These are phyloP conservation scores for Zoysia japonica DNA, from an alignment of 176 grass and related monocot species.

Conservation along the genomic window DNA sequence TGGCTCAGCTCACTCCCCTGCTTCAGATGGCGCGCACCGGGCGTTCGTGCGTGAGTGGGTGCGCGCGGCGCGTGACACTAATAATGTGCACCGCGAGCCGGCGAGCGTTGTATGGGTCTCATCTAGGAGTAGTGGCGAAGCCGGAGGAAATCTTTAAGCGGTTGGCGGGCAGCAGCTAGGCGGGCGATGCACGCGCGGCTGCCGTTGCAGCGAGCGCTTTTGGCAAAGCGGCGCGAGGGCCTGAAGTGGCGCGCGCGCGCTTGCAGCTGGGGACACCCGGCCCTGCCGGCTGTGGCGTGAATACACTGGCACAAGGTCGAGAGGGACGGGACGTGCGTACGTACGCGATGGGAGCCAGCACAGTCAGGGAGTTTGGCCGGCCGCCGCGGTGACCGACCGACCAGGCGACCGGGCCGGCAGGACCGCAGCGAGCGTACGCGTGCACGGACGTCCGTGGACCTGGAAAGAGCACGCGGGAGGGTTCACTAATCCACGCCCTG, in stretches of 20 bases:
- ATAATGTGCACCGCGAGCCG: conserved; percentile 16
- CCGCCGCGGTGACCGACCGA: background rate
- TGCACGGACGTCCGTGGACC: background rate
- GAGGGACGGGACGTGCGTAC: background rate
- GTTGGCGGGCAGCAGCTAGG: conserved; percentile 19
- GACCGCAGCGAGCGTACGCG: background rate
- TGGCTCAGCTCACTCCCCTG: background rate
- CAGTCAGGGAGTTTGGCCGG: background rate
- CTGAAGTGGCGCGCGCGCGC: background rate
- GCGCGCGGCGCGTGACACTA: conserved; percentile 31
- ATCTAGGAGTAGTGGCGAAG: background rate
- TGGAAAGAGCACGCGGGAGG: background rate
- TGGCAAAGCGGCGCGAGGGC: conserved; percentile 25
- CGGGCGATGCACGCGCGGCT: background rate
- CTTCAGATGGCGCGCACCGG: background rate
- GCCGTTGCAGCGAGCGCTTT: conserved; percentile 22
- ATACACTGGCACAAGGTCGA: background rate
- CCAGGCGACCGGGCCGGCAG: background rate
- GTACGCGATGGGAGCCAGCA: too few relatives aligned
- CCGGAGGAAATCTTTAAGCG: conserved; percentile 13
- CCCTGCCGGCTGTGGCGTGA: conserved; percentile 6
- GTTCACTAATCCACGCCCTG: background rate
- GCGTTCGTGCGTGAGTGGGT: conserved; percentile 1
- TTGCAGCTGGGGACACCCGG: background rate
- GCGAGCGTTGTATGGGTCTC: conserved; percentile 29